Percentiles rank a stretch among this genome's conserved stretches.
Conservation (phyloP, 306 rosid genomes). For the Cucurbita moschata region DNA sequence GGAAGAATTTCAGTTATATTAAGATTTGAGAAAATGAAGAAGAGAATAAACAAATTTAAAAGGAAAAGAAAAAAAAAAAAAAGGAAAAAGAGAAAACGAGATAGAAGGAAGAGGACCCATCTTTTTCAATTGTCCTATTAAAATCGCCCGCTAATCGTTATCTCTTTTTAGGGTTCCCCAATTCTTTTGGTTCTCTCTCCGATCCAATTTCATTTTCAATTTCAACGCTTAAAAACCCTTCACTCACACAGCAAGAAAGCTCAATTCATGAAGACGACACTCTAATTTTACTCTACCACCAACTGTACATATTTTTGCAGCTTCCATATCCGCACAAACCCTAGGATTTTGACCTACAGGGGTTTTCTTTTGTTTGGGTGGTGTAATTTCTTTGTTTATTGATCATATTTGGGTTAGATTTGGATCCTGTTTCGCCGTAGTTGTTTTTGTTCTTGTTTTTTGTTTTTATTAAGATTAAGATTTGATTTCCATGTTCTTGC, state of each 20-base stretch:
- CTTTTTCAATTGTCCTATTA: background rate
- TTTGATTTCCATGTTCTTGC: slow-evolving; percentile 16
- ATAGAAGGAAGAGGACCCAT: background rate
- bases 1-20: background rate
- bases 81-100: background rate
- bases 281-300: slow-evolving; percentile 10
- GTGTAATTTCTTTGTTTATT: background rate
- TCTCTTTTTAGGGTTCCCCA: slow-evolving; percentile 51
- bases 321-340: slow-evolving; percentile 20
- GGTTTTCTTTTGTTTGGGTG: slow-evolving; percentile 8
- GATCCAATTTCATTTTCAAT: background rate
- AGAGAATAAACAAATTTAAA: background rate
- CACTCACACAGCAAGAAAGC: background rate
- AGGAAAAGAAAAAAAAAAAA: background rate
- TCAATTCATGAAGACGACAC: slow-evolving; percentile 8
- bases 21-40: background rate
- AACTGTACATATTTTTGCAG: slow-evolving; percentile 26
- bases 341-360: slow-evolving; percentile 12
- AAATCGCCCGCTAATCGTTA: slow-evolving; percentile 16
- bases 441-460: background rate
- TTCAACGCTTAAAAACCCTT: slow-evolving; percentile 14
- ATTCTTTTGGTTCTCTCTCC: slow-evolving; percentile 9
- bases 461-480: background rate
- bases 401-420: background rate
- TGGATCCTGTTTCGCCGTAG: slow-evolving; percentile 5